Conservation (phyloP, 2,329 filamentous ascomycete genomes). For the Cercospora sojina region DNA sequence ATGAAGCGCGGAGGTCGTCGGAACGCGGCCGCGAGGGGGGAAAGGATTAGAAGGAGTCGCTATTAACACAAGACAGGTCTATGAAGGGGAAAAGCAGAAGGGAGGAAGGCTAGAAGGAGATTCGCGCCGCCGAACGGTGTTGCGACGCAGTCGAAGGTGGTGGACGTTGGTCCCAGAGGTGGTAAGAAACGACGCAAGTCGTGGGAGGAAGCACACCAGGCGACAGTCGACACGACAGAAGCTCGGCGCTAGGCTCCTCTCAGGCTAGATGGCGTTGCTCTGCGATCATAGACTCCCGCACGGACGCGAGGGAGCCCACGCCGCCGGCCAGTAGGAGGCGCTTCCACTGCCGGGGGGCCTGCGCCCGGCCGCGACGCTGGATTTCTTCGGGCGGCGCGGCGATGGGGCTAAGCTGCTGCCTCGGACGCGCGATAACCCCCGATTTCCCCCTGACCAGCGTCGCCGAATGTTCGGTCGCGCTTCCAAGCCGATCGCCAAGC, state of each 20-base stretch:
- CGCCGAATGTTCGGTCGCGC: conserved; percentile 19
- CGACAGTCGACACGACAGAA: conserved; percentile 15
- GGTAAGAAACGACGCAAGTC: conserved; percentile 13
- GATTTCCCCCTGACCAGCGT: conserved; percentile 12
- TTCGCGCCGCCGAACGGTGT: conserved; percentile 6
- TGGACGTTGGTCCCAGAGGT: conserved; percentile 19
- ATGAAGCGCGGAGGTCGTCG: conserved; percentile 14
- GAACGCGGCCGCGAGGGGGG: conserved; percentile 4
- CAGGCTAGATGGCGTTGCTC: neutral
- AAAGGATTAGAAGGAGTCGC: conserved; percentile 20
- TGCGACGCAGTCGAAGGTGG: conserved; percentile 17
- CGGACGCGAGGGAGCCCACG: conserved; percentile 3
- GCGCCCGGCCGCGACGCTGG: neutral
- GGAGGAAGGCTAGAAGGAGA: conserved; percentile 14
- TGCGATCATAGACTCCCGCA: neutral
- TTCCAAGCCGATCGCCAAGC: conserved; percentile 9
- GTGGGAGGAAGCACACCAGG: conserved; percentile 17
- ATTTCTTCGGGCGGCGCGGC: conserved; percentile 8
- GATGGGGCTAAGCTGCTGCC: conserved; percentile 10
- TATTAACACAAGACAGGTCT: conserved; percentile 29
- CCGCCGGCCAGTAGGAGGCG: conserved; percentile 3
- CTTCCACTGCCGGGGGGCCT: neutral
- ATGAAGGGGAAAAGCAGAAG: conserved; percentile 21
- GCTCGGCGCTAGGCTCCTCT: neutral
- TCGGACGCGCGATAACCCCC: conserved; percentile 9